Base-by-base conservation (phyloP, 139 green algal genomes). In the Limnomonas spitsbergensis region DNA sequence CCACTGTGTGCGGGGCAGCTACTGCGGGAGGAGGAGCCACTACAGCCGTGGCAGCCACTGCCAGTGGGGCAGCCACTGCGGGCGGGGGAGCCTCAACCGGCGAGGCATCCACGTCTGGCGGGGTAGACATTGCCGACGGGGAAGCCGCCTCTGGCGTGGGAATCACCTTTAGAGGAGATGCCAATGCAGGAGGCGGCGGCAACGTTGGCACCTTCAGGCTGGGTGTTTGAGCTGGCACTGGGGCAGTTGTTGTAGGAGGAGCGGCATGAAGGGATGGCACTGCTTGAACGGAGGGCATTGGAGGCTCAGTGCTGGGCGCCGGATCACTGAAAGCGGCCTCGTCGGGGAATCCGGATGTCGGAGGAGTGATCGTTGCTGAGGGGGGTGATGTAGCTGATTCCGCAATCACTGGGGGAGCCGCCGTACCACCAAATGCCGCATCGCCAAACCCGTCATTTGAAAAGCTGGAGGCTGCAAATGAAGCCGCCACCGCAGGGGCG, bases 401-500 rank as follows among this genome's bases (percentile, higher is more conserved):
- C n/a, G n/a, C n/a, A n/a, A n/a, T n/a, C 20, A 61, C 47, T 61
- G 47, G 14, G 20, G 14, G 47, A 61, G 47, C 47, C 20, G 47
- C 20, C 47, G 47, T 61, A 14, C 20, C 47, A 61, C 47, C 47
- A 61, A 61, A 61, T 29, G 20, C 47, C 14, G 14, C 47, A 29
- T 61, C 61, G 29, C 61, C 61, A 72, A 72, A 72, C 61, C 27
- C 61, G 61, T 34, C 61, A 7, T 34, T 37, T 7, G 61, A 36
- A 72, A 36, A 39, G 6, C 27, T 20, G 61, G 24, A 34, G 61
- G 6, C 29, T 20, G 47, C 47, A 61, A n/a, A n/a, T n/a, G 47
- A 14, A 61, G 47, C 47, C 14, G 47, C 47, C 14, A 61, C 47
- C 14, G 47, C 47, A 61, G 47, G 20, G 14, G 47, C 14, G 47